Evolutionary conservation across 23 red algal genomes (phyloP), one percentile per base, ranked within the genome.

Genomic region (Gracilaria vermiculophylla): DNA sequence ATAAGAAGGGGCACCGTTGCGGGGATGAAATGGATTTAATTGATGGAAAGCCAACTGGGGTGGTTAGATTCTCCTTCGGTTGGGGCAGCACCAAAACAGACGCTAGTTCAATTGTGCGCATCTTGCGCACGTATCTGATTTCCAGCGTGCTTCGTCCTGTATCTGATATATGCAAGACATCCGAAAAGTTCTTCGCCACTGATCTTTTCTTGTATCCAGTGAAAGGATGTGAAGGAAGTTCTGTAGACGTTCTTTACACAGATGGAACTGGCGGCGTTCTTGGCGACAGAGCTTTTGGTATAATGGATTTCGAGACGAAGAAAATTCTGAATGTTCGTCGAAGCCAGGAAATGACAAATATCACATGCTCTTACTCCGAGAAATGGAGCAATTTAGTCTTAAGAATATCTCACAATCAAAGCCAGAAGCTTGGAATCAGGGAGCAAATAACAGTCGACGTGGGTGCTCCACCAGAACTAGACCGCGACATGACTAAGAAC

Each of bases 11-110:
- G 25, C 52, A 62, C 19, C 43, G 70, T 8, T 88, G 83, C 49
- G 83, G 71, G 5, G 71, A 78, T 37, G 83, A 54, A 37, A 76
- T 74, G 66, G 83, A 88, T 53, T 76, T 88, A 24, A 60, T 88
- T 20, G 67, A 88, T 25, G 83, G 83, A 20, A 88, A 66, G 69
- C 51, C 66, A 10, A 88, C 71, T 40, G 83, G 83, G 20, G 69
- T 88, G 20, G 83, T 88, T 27, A 33, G 83, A 44, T 48, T 64
- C 14, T 77, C 69, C 25, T 88, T 88, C 37, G 83, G 83, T 34
- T 88, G 83, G 83, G 83, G 53, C 25, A 88, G 83, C n/a, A 35
- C 12, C 20, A 37, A 32, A 16, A 12, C 8, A 10, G 83, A 88
- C 27, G 83, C 69, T 24, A 39, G 47, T 19, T 13, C 31, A 21